Conservation (phyloP, 208 protist species). For the Trichomonas tenax region DNA sequence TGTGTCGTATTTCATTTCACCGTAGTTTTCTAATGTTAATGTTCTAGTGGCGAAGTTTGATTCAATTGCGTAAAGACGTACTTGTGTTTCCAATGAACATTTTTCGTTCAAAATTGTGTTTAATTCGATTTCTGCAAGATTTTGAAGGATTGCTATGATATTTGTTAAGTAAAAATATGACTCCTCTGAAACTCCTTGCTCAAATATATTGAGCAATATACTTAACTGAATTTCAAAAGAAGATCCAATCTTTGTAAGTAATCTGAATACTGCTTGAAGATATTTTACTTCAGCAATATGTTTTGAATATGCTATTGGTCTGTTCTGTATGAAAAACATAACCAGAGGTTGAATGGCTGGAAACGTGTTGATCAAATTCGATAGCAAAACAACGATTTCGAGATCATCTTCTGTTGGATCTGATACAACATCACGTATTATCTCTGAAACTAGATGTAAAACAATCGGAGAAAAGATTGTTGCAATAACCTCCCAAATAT, state of each 20-base stretch:
- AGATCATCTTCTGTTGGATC: background rate
- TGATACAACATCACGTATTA: background rate
- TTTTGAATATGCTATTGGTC: background rate
- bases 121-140: background rate
- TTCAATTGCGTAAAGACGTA: background rate
- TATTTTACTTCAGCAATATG: background rate
- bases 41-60: background rate
- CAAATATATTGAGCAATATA: background rate
- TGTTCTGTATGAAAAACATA: background rate
- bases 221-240: background rate
- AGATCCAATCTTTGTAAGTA: background rate
- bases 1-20: background rate
- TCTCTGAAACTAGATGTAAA: constrained; percentile 3
- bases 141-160: background rate
- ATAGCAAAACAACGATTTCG: background rate
- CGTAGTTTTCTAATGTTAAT: background rate
- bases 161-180: background rate
- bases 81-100: background rate
- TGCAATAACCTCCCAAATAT: background rate
- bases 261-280: background rate
- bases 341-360: background rate
- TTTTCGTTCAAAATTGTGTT: background rate
- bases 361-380: background rate
- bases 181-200: background rate
- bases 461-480: background rate